Evolutionary conservation across 306 rosid species (phyloP).

Genomic region (Cercis canadensis): DNA sequence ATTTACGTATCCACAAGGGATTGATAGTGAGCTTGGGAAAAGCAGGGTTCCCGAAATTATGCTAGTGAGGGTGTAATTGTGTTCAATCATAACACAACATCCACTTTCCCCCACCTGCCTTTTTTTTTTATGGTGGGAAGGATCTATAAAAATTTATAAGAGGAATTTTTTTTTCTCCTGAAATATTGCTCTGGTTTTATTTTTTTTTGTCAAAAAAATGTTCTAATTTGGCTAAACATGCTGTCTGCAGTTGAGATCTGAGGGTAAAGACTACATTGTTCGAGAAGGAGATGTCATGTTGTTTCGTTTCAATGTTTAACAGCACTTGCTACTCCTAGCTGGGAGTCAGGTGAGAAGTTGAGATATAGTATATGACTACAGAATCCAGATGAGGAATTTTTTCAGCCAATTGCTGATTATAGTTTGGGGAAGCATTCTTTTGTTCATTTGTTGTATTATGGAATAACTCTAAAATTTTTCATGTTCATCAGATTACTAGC

Average conservation of each 20-base stretch:
- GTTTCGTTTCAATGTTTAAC: slow-evolving; percentile 89
- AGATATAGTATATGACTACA: slow-evolving; percentile 26
- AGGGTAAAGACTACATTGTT: slow-evolving; percentile 93
- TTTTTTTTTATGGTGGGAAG: too few relatives aligned
- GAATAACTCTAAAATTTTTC: slow-evolving; percentile 17
- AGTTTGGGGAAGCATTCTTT: slow-evolving; percentile 34
- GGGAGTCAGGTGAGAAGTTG: slow-evolving; percentile 27
- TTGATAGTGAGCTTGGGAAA: slow-evolving; percentile 1
- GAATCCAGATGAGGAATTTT: slow-evolving; percentile 16
- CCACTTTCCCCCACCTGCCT: background rate
- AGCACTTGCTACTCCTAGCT: slow-evolving; percentile 16
- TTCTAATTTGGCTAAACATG: slow-evolving; percentile 12
- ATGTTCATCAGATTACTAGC: slow-evolving; percentile 32
- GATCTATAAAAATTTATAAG: slow-evolving; percentile 6
- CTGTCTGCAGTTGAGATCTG: slow-evolving; percentile 84
- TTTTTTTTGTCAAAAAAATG: too few relatives aligned
- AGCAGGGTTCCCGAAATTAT: slow-evolving; percentile 10
- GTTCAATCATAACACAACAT: slow-evolving; percentile 8
- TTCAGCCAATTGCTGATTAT: slow-evolving; percentile 37
- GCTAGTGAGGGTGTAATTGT: background rate
- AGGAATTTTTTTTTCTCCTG: slow-evolving; percentile 9
- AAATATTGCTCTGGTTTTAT: background rate
- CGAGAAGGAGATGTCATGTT: slow-evolving; percentile 97
- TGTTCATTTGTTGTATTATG: slow-evolving; percentile 41
- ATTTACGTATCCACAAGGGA: background rate